Base-by-base conservation (phyloP, 441 rosid species). In the Aleurites moluccanus region DNA sequence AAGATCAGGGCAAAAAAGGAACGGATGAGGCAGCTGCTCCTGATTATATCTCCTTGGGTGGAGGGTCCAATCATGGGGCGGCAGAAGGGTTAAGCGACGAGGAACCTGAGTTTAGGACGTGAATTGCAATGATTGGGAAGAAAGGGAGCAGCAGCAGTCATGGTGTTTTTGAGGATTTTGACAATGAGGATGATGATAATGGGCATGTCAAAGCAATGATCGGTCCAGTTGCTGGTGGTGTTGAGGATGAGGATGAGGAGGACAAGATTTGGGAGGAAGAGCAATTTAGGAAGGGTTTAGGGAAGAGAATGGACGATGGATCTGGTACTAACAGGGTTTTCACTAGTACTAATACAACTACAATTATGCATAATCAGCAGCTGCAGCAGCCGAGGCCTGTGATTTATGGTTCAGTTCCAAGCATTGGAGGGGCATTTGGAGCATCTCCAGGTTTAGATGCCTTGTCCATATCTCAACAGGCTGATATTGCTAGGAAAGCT, bases 211-310 rank as follows among this genome's bases (percentile, higher is more conserved):
- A 44, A 72, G 65, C 50, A 25, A 28, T 14, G 55, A 49, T 53
- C 38, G 70, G 55, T n/a, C 4, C 38, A 0, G 21, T 20, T 23
- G 10, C 75, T 55, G 60, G 25, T 42, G 69, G 30, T 69, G 77
- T 49, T 67, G 85, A 86, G 14, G 88, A 88, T 27, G 96, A 89
- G 65, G 97, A 92, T 72, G 97, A 94, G 72, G 96, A 88, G 79
- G 94, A 89, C 71, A 88, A 88, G 81, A 83, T 91, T 74, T 95
- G 98, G 97, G 97, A 90, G 81, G 98, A 90, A 73, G 99, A 91
- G 88, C 98, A 95, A 63, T 83, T 86, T 62, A 88, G 90, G 85
- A 95, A 95, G 85, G 97, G 89, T 75, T 82, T 91, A 60, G 96
- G 98, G 71, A 93, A 88, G 83, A 89, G 97, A 83, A 78, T 92